phyloP scores from a whole-genome alignment of 169 alveolate genomes.

The Plasmodium knowlesi region DNA sequence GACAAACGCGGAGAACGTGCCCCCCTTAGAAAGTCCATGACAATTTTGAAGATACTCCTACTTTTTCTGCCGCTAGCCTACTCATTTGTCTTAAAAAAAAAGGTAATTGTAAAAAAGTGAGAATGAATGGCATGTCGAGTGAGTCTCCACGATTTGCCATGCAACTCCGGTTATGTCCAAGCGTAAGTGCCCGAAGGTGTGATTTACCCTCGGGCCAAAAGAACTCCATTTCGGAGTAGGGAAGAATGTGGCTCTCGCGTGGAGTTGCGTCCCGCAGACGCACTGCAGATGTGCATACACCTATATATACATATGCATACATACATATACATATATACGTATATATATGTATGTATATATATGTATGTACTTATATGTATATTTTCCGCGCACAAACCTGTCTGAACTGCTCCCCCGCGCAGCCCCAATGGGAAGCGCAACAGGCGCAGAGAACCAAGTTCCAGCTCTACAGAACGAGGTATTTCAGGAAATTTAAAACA shows the following conservation, averaged over 20 bases:
- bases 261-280: background rate
- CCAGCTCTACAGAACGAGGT: conserved; percentile 32
- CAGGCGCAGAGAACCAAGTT: conserved; percentile 4
- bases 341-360: background rate
- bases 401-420: background rate
- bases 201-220: background rate
- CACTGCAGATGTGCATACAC: background rate
- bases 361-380: background rate
- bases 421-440: conserved; percentile 50
- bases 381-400: background rate
- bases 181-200: background rate
- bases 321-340: background rate
- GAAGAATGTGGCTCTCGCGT: background rate
- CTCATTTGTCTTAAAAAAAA: conserved; percentile 48
- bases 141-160: background rate
- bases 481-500: conserved; percentile 50
- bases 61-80: conserved; percentile 18
- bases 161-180: background rate
- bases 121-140: background rate
- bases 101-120: conserved; percentile 17
- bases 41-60: conserved; percentile 29
- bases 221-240: background rate
- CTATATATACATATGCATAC: background rate
- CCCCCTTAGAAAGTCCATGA: conserved; percentile 58
- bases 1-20: conserved; percentile 31